Evolutionary conservation across 2,329 filamentous ascomycete genomes (phyloP).

Genomic region (Trichoderma atrobrunneum): DNA sequence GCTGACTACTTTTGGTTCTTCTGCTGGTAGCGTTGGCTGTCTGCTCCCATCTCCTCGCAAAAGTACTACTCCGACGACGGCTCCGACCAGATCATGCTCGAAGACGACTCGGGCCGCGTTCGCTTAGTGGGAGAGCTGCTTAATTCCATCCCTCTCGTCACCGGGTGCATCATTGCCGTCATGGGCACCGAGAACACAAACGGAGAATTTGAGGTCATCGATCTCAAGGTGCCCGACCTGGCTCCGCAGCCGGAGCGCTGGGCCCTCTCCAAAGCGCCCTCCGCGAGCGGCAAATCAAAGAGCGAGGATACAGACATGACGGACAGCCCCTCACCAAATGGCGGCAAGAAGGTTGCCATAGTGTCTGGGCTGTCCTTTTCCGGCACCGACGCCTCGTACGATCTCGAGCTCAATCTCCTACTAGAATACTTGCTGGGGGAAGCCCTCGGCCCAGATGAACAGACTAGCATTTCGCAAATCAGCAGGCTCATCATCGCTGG

Average conservation of each 20-base stretch:
- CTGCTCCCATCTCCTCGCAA: conserved; percentile 70
- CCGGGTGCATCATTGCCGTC: conserved; percentile 89
- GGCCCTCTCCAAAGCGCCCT: conserved; percentile 57
- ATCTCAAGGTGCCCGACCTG: conserved; percentile 84
- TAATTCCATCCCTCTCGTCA: conserved; percentile 71
- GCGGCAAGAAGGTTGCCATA: conserved; percentile 68
- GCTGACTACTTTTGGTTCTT: background rate
- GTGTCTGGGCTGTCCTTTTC: conserved; percentile 86
- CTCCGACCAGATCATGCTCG: conserved; percentile 74
- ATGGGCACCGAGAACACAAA: conserved; percentile 90
- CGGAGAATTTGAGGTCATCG: conserved; percentile 89
- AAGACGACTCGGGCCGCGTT: conserved; percentile 91
- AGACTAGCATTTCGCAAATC: conserved; percentile 63
- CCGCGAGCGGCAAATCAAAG: conserved; percentile 33
- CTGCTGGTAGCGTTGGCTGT: conserved; percentile 73
- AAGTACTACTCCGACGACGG: conserved; percentile 69
- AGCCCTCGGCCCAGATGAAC: conserved; percentile 58
- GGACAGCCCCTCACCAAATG: background rate
- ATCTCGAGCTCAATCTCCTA: conserved; percentile 72
- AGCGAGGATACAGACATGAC: conserved; percentile 57
- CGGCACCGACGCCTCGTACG: conserved; percentile 67
- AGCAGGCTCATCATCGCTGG: conserved; percentile 87
- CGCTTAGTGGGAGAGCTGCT: conserved; percentile 71
- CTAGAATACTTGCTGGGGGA: conserved; percentile 88
- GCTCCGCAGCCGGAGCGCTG: conserved; percentile 78